phyloP scores from a whole-genome alignment of 768 basidiomycete species.

The Mycena rebaudengoi region DNA sequence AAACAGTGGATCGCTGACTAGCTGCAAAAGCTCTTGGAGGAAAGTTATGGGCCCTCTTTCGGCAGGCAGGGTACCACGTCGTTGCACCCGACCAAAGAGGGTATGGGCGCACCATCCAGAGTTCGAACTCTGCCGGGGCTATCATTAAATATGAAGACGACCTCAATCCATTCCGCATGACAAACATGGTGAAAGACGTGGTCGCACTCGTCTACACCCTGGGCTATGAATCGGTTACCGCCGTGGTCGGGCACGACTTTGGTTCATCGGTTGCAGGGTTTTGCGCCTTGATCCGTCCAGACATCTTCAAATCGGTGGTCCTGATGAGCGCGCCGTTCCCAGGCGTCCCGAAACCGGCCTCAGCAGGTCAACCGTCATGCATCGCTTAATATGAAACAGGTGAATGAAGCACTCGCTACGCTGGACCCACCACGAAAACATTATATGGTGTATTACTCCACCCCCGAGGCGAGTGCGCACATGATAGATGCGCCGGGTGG shows the following conservation, averaged over 20 bases:
- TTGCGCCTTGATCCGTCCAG: conserved; percentile 62
- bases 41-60: conserved; percentile 62
- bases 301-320: conserved; percentile 63
- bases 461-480: conserved; percentile 55
- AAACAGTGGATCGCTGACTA: background rate
- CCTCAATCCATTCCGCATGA: conserved; percentile 55
- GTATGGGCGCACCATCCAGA: conserved; percentile 54
- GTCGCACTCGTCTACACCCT: conserved; percentile 60
- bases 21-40: conserved; percentile 60
- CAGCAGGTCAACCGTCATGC: conserved; percentile 5
- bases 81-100: conserved; percentile 72
- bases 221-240: conserved; percentile 53
- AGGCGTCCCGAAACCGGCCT: conserved; percentile 45
- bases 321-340: conserved; percentile 68
- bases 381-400: conserved; percentile 19
- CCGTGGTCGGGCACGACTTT: conserved; percentile 69
- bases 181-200: conserved; percentile 62
- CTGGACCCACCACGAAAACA: conserved; percentile 65
- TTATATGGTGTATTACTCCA: conserved; percentile 60
- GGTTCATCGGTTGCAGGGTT: conserved; percentile 63
- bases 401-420: conserved; percentile 41
- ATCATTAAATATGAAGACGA: conserved; percentile 55
- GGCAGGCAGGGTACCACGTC: conserved; percentile 61
- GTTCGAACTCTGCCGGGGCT: conserved; percentile 3
- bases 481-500: conserved; percentile 54